Evolutionary conservation across 139 green algal genomes (phyloP).

Genomic region (Coccomyxa sp.): DNA sequence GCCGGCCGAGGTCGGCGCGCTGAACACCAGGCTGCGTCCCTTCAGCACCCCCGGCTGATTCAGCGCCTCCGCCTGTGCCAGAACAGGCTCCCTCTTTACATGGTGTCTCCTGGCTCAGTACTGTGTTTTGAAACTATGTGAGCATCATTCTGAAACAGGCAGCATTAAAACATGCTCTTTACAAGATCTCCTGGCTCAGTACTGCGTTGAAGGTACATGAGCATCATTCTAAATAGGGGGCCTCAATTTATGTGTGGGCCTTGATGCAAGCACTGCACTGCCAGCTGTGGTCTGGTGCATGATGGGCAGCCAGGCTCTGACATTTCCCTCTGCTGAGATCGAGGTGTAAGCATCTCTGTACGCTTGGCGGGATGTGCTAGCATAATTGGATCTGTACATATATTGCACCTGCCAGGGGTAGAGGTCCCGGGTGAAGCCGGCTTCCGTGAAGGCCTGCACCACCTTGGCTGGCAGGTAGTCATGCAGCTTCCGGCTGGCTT

Average conservation of each 20-base stretch:
- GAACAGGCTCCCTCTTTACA: background rate
- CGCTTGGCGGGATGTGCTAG: background rate
- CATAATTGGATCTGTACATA: slow-evolving; percentile 21
- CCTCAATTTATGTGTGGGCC: background rate
- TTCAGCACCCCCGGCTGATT: slow-evolving; percentile 48
- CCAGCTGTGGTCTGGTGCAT: slow-evolving; percentile 8
- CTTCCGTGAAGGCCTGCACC: slow-evolving; percentile 8
- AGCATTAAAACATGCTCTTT: background rate
- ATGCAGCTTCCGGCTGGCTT: slow-evolving; percentile 21
- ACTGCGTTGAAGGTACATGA: background rate
- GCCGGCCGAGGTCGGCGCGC: slow-evolving; percentile 78
- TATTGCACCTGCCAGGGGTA: slow-evolving; percentile 79
- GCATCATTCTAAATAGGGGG: background rate
- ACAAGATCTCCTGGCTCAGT: background rate
- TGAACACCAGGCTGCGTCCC: slow-evolving; percentile 78
- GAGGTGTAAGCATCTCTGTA: background rate
- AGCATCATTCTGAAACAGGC: background rate
- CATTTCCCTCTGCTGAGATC: background rate
- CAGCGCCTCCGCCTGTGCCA: slow-evolving; percentile 34
- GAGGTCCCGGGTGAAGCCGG: slow-evolving; percentile 46
- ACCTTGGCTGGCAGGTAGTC: slow-evolving; percentile 43
- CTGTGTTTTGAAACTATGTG: too few species aligned
- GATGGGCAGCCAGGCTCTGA: background rate
- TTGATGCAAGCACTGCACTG: slow-evolving; percentile 10
- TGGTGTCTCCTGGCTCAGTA: background rate